Percentiles rank a stretch among this genome's conserved stretches.
Conservation (phyloP, 2,329 filamentous ascomycete genomes). For the Zalaria obscura region DNA sequence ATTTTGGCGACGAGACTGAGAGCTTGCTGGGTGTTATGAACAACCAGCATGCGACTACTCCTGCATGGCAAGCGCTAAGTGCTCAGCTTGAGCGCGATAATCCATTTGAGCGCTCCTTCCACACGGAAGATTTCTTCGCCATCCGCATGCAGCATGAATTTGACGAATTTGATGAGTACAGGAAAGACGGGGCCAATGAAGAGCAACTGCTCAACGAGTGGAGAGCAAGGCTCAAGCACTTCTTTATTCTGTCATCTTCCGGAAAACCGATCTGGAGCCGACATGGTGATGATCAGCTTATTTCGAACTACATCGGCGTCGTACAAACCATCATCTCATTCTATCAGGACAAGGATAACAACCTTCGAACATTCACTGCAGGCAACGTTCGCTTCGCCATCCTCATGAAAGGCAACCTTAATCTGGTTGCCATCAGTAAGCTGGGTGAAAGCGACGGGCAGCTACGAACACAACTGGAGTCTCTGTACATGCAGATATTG, state of each 20-base stretch:
- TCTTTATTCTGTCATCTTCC: conserved; percentile 87
- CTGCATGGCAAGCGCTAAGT: conserved; percentile 54
- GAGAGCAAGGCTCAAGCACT: conserved; percentile 93
- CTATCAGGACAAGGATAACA: conserved; percentile 69
- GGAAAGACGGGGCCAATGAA: conserved; percentile 40
- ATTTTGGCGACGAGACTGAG: conserved; percentile 56
- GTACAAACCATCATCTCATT: conserved; percentile 97
- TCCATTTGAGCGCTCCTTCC: conserved; percentile 44
- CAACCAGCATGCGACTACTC: conserved; percentile 42
- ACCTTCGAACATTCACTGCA: conserved; percentile 73
- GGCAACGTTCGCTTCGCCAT: conserved; percentile 76
- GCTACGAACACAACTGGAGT: conserved; percentile 74
- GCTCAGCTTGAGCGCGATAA: conserved; percentile 44
- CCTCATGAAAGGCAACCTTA: conserved; percentile 69
- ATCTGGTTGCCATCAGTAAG: conserved; percentile 85
- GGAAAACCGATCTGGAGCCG: conserved; percentile 96
- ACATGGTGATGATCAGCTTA: conserved; percentile 77
- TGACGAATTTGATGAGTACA: conserved; percentile 51
- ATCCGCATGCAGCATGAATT: conserved; percentile 65
- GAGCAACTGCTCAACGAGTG: conserved; percentile 51
- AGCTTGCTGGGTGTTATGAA: conserved; percentile 66
- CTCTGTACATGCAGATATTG: conserved; percentile 94
- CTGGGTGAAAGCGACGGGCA: conserved; percentile 87
- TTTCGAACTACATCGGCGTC: conserved; percentile 88
- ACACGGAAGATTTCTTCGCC: conserved; percentile 35